These are phyloP conservation scores for Pseudocercospora musae DNA, from an alignment of 2,329 filamentous ascomycete species.

Conservation along the genomic window DNA sequence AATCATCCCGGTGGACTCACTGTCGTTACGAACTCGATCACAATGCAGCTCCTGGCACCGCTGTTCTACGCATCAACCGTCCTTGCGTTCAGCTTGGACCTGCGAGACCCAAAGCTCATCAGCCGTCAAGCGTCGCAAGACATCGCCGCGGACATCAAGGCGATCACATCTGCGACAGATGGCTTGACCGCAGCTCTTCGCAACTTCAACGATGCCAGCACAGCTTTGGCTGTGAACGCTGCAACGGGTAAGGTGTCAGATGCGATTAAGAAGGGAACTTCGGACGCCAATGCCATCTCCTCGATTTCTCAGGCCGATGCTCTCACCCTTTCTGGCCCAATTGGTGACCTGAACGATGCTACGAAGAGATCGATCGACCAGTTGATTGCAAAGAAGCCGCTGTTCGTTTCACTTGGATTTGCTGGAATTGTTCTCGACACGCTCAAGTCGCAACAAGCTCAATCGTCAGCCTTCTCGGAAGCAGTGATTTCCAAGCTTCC, in stretches of 20 bases:
- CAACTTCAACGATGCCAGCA: constrained; percentile 3
- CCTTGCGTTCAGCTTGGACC: constrained; percentile 13
- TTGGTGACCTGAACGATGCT: constrained; percentile 9
- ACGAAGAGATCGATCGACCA: constrained; percentile 10
- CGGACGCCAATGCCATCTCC: constrained; percentile 11
- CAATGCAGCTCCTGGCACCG: constrained; percentile 14
- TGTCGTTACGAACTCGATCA: constrained; percentile 3
- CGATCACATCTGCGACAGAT: constrained; percentile 11
- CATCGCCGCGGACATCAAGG: constrained; percentile 10
- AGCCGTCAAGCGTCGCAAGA: constrained; percentile 13
- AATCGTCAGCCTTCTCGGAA: constrained; percentile 11
- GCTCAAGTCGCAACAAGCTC: constrained; percentile 9
- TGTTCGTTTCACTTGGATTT: constrained; percentile 4
- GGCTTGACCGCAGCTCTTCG: constrained; percentile 8
- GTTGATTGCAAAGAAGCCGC: constrained; percentile 10
- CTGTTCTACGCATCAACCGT: constrained; percentile 9
- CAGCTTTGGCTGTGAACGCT: constrained; percentile 6
- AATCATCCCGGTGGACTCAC: not conserved
- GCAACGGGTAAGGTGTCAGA: constrained; percentile 7
- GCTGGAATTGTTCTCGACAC: constrained; percentile 12
- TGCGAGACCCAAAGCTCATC: constrained; percentile 4
- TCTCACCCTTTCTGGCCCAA: constrained; percentile 9
- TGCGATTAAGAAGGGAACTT: constrained; percentile 14
- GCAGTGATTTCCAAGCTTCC: constrained; percentile 14
- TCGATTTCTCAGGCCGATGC: constrained; percentile 12